These are phyloP conservation scores for Clarkia xantiana DNA, from an alignment of 345 rosid genomes.

Conservation along the genomic window DNA sequence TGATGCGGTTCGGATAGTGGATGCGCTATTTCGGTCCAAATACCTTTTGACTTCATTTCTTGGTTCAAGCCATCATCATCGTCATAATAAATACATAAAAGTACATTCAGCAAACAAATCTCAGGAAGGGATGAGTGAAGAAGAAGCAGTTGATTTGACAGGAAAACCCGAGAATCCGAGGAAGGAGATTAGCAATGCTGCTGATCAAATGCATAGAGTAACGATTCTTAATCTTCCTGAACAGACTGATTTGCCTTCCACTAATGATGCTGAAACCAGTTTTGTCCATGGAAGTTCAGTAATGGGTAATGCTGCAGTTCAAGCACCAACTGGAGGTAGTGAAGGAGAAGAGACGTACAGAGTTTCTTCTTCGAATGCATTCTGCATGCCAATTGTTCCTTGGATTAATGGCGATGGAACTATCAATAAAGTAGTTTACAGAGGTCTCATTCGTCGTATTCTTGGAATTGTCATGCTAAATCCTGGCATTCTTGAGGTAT, in stretches of 20 bases:
- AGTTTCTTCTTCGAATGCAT: constrained; percentile 15
- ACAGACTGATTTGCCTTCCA: constrained; percentile 18
- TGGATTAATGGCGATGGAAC: constrained; percentile 94
- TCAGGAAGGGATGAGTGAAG: constrained; percentile 19
- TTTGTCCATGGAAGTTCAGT: constrained; percentile 16
- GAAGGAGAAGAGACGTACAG: too few species aligned
- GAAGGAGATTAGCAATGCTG: constrained; percentile 11
- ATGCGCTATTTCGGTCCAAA: constrained; percentile 69
- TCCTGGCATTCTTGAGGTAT: constrained; percentile 89
- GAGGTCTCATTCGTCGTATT: constrained; percentile 68
- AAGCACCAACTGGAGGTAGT: neutral
- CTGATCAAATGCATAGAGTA: constrained; percentile 48
- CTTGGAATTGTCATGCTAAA: constrained; percentile 80
- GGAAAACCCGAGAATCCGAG: constrained; percentile 20
- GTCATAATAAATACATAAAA: constrained; percentile 18
- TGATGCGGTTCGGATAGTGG: constrained; percentile 54
- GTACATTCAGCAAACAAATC: constrained; percentile 19
- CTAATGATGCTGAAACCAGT: constrained; percentile 17
- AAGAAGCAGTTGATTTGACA: neutral
- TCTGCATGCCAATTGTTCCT: constrained; percentile 52
- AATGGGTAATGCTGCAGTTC: constrained; percentile 12
- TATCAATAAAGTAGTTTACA: constrained; percentile 42
- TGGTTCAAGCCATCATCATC: neutral
- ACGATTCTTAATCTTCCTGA: constrained; percentile 87
- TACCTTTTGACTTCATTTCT: constrained; percentile 42